A percentile compares a stretch with the other conserved stretches of the same genome.
Conservation (phyloP, 805 yeast genomes). For the Candida piceae region DNA sequence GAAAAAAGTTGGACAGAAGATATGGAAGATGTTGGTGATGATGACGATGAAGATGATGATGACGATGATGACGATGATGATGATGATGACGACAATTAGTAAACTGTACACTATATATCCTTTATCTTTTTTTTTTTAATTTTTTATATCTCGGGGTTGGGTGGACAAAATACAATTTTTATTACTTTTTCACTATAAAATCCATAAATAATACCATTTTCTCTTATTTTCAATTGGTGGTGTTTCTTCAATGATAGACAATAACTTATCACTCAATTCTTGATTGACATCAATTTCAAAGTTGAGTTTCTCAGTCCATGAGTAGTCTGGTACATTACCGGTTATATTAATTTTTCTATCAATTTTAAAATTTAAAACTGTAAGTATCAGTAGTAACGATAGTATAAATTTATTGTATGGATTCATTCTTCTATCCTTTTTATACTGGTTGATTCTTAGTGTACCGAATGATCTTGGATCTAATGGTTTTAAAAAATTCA, state of each 20-base stretch:
- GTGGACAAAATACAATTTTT: too few relatives aligned
- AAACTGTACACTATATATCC: too few relatives aligned
- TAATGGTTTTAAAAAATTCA: constrained; percentile 31
- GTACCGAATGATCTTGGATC: constrained; percentile 35
- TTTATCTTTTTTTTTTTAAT: too few relatives aligned
- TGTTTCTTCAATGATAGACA: not conserved
- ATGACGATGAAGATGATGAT: constrained; percentile 33
- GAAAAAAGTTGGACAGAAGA: constrained; percentile 92
- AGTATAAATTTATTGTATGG: constrained; percentile 51
- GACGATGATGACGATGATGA: constrained; percentile 25
- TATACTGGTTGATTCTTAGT: constrained; percentile 38
- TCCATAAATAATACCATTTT: constrained; percentile 54
- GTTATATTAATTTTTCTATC: constrained; percentile 37
- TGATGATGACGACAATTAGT: constrained; percentile 20
- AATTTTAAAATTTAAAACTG: constrained; percentile 47
- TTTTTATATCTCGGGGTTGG: too few relatives aligned
- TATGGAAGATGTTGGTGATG: constrained; percentile 53
- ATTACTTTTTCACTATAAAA: too few relatives aligned
- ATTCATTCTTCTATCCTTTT: constrained; percentile 50
- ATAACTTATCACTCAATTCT: not conserved
- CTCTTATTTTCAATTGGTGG: constrained; percentile 5
- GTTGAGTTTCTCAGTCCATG: constrained; percentile 18
- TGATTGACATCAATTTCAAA: too few relatives aligned
- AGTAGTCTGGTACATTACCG: constrained; percentile 29
- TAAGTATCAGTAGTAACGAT: constrained; percentile 42